phyloP scores from a whole-genome alignment of 331 rosid species.

The Rhamnella rubrinervis region DNA sequence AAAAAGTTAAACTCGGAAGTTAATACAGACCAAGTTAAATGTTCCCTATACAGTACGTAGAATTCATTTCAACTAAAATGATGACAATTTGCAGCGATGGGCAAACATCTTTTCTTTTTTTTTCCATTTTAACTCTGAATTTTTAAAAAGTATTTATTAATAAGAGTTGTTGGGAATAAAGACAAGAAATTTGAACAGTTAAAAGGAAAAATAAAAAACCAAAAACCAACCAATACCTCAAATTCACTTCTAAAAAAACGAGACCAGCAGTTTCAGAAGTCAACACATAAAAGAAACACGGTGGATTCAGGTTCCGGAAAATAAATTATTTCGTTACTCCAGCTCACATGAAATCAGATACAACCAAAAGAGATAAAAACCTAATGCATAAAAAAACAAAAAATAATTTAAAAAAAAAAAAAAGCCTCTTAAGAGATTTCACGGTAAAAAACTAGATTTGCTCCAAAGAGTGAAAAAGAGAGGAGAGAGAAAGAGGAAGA shows the following conservation, averaged over 20 bases:
- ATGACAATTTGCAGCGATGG: background rate
- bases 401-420: conserved; percentile 1
- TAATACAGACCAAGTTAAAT: background rate
- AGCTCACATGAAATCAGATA: background rate
- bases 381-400: background rate
- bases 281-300: background rate
- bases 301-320: background rate
- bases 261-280: background rate
- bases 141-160: background rate
- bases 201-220: background rate
- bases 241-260: background rate
- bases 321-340: background rate
- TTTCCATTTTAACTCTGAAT: background rate
- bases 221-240: conserved; percentile 8
- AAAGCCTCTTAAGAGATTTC: background rate
- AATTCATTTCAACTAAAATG: background rate
- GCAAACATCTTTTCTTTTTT: no score
- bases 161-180: no score
- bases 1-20: background rate
- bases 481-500: background rate
- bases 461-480: background rate
- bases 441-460: background rate
- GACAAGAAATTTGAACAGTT: no score
- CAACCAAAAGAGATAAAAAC: background rate
- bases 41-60: background rate